These are phyloP conservation scores for Takashimella tepidaria DNA, from an alignment of 1,284 basidiomycete genomes.

Conservation along the genomic window DNA sequence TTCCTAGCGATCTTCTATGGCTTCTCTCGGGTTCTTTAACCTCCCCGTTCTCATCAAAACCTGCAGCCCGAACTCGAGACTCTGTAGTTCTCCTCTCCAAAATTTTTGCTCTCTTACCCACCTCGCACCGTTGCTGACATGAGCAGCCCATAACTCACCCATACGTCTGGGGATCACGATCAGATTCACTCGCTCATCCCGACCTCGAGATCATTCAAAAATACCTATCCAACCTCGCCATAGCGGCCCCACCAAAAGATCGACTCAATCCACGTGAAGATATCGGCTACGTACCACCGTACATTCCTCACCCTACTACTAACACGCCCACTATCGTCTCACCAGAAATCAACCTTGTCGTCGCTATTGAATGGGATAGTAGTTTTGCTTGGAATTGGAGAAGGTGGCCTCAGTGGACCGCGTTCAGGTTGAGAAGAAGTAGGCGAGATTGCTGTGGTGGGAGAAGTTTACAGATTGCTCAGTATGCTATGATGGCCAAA, in stretches of 20 bases:
- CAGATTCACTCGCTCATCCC: conserved; percentile 17
- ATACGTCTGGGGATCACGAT: conserved; percentile 29
- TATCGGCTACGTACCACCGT: conserved; percentile 6
- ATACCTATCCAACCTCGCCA: neutral
- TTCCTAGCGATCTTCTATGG: too few relatives aligned
- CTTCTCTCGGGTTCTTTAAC: too few relatives aligned
- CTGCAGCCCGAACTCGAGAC: too few relatives aligned
- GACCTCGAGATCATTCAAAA: conserved; percentile 18
- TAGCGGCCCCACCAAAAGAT: conserved; percentile 1
- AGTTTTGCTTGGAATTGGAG: conserved; percentile 10
- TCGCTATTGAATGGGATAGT: conserved; percentile 32
- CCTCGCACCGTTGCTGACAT: neutral
- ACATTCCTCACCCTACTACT: neutral
- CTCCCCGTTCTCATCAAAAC: too few relatives aligned
- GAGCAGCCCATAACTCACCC: conserved; percentile 32
- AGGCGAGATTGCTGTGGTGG: neutral
- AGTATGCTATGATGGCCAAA: conserved; percentile 26
- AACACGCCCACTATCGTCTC: conserved; percentile 21
- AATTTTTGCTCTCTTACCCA: conserved; percentile 4
- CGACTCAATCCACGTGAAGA: conserved; percentile 7
- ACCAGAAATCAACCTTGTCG: conserved; percentile 30
- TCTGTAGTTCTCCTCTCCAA: too few relatives aligned
- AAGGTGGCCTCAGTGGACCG: conserved; percentile 8
- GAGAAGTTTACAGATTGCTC: conserved; percentile 24
- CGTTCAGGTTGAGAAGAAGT: neutral